Evolutionary conservation across 345 rosid genomes (phyloP).

Genomic region (Brassica cretica): DNA sequence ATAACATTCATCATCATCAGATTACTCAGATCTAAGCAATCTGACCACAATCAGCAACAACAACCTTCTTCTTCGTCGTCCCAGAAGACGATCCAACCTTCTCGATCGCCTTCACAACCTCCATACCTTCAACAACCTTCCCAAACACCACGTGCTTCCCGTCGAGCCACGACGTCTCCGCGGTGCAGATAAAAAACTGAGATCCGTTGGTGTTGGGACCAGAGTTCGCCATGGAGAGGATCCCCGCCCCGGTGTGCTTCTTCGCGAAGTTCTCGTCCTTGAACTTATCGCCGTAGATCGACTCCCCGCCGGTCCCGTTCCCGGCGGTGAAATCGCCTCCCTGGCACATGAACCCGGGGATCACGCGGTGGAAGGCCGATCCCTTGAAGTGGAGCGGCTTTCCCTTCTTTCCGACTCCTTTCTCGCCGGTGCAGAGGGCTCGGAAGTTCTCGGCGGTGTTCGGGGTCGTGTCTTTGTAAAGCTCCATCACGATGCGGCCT

Average conservation of each 20-base stretch:
- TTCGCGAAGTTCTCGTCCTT: conserved; percentile 56
- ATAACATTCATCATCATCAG: neutral
- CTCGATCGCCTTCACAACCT: conserved; percentile 49
- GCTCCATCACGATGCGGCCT: conserved; percentile 59
- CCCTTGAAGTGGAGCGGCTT: conserved; percentile 71
- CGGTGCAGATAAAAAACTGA: conserved; percentile 63
- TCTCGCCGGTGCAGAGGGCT: conserved; percentile 67
- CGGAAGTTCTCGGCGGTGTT: conserved; percentile 63
- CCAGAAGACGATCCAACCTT: conserved; percentile 56
- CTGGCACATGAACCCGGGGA: conserved; percentile 71
- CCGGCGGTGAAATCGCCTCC: conserved; percentile 68
- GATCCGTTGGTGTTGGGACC: conserved; percentile 64
- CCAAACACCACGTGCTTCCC: conserved; percentile 76
- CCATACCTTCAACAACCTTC: conserved; percentile 52
- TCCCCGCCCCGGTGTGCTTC: conserved; percentile 62
- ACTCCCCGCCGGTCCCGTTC: conserved; percentile 67
- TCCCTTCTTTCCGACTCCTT: conserved; percentile 45
- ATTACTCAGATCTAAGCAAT: conserved; percentile 31
- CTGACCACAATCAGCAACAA: conserved; percentile 55
- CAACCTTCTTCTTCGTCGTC: conserved; percentile 43
- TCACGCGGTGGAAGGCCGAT: conserved; percentile 61
- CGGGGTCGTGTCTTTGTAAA: conserved; percentile 45
- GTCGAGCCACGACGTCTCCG: conserved; percentile 52
- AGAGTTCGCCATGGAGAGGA: conserved; percentile 65
- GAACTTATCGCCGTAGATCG: conserved; percentile 60